Percentiles rank a stretch among this genome's conserved stretches.
These are phyloP conservation scores for Myrica gale DNA, from an alignment of 306 rosid genomes.

Conservation along the genomic window DNA sequence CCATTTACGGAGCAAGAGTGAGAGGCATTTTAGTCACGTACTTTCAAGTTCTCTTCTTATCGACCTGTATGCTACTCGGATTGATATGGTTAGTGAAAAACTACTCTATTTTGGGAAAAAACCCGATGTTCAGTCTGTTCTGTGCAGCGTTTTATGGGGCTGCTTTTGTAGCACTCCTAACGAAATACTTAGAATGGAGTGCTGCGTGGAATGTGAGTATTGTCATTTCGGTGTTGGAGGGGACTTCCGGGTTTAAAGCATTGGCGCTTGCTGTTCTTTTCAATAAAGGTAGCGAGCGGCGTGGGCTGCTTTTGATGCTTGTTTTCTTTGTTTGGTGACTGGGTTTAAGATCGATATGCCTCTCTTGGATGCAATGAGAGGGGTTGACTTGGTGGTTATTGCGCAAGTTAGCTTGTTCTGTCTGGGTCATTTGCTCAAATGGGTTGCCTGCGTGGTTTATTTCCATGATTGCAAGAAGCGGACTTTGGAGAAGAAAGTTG, in stretches of 20 bases:
- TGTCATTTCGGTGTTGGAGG: conserved; percentile 53
- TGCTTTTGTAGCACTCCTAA: conserved; percentile 26
- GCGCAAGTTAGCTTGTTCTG: conserved; percentile 36
- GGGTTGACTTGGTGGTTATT: conserved; percentile 27
- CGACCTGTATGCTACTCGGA: conserved; percentile 32
- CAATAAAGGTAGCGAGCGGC: conserved; percentile 38
- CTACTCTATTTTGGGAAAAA: conserved; percentile 1
- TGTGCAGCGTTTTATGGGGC: conserved; percentile 20
- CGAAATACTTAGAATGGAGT: conserved; percentile 50
- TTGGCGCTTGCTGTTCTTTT: conserved; percentile 40
- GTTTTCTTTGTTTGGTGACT: conserved; percentile 49
- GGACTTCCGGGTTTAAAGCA: conserved; percentile 41
- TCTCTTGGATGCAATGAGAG: conserved; percentile 41
- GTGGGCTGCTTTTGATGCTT: conserved; percentile 51
- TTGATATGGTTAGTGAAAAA: conserved; percentile 19
- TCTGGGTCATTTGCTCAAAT: conserved; percentile 51
- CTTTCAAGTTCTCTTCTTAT: conserved; percentile 26
- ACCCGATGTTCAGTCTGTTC: background rate
- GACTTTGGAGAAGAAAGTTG: conserved; percentile 43
- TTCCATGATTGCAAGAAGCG: conserved; percentile 51
- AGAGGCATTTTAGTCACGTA: conserved; percentile 43
- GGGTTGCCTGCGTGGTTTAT: conserved; percentile 53
- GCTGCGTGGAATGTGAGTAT: conserved; percentile 58
- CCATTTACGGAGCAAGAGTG: conserved; percentile 28
- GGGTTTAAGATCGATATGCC: conserved; percentile 42